phyloP scores from a whole-genome alignment of 331 rosid genomes.

The Spiraea crenata region DNA sequence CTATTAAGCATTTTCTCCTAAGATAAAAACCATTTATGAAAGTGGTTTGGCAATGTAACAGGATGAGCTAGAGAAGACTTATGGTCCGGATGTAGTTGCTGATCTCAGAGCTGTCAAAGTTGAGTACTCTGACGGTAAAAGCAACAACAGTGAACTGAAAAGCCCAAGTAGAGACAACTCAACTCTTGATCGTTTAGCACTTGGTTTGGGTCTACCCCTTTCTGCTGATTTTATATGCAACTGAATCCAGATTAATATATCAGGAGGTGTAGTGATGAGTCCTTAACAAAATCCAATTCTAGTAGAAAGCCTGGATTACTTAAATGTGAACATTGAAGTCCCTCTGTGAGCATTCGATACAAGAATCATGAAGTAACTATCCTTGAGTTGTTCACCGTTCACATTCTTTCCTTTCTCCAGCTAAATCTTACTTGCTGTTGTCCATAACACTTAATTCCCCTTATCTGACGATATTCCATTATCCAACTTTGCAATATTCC shows the following conservation, averaged over 20 bases:
- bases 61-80: constrained; percentile 41
- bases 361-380: too few relatives aligned
- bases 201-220: constrained; percentile 4
- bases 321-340: too few relatives aligned
- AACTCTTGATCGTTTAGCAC: background rate
- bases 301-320: too few relatives aligned
- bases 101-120: constrained; percentile 40
- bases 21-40: background rate
- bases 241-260: too few relatives aligned
- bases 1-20: background rate
- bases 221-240: background rate
- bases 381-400: too few relatives aligned
- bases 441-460: too few relatives aligned
- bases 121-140: constrained; percentile 10
- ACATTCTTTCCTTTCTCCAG: too few relatives aligned
- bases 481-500: too few relatives aligned
- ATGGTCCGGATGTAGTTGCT: constrained; percentile 45
- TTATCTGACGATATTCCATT: too few relatives aligned
- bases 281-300: background rate
- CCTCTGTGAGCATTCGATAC: too few relatives aligned
- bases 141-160: constrained; percentile 2
- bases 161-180: constrained; percentile 12
- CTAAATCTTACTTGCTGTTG: too few relatives aligned
- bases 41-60: constrained; percentile 28
- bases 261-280: background rate